These are phyloP conservation scores for Typha latifolia DNA, from an alignment of 176 grass and related monocot species.

Conservation along the genomic window DNA sequence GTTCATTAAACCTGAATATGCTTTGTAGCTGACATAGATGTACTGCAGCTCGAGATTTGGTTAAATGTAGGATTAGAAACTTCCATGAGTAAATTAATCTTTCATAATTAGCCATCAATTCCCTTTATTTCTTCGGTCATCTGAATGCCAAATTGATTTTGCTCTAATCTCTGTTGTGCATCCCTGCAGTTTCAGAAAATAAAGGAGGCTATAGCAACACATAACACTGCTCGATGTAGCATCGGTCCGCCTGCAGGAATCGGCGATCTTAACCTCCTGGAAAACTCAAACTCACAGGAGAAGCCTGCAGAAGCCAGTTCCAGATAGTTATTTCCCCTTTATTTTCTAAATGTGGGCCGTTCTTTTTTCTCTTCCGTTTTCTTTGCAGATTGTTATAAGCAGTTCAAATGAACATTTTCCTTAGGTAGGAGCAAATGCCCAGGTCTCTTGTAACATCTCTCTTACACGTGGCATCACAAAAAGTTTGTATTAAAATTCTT, in stretches of 20 bases:
- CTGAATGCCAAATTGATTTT: slow-evolving; percentile 1
- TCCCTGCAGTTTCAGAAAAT: slow-evolving; percentile 67
- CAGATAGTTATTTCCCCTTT: slow-evolving; percentile 19
- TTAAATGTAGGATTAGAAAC: too few species aligned
- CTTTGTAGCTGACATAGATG: too few species aligned
- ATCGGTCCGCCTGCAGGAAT: slow-evolving; percentile 51
- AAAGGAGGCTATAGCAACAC: slow-evolving; percentile 68
- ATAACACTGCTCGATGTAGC: slow-evolving; percentile 78
- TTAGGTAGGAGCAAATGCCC: too few species aligned
- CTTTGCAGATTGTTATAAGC: background rate
- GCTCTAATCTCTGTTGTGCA: background rate
- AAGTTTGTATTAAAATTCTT: too few species aligned
- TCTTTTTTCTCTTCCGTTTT: slow-evolving; percentile 9
- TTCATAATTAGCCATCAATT: background rate
- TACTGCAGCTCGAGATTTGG: too few species aligned
- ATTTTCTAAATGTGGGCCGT: background rate
- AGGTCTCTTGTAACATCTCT: too few species aligned
- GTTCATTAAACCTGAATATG: too few species aligned
- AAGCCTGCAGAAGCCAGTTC: slow-evolving; percentile 56
- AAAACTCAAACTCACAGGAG: slow-evolving; percentile 34
- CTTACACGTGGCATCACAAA: too few species aligned
- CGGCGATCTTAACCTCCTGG: slow-evolving; percentile 39
- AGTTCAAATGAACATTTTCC: too few species aligned
- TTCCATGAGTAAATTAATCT: background rate
- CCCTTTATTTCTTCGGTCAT: background rate